Conservation (phyloP, 345 rosid species). For the Salix brachista region DNA sequence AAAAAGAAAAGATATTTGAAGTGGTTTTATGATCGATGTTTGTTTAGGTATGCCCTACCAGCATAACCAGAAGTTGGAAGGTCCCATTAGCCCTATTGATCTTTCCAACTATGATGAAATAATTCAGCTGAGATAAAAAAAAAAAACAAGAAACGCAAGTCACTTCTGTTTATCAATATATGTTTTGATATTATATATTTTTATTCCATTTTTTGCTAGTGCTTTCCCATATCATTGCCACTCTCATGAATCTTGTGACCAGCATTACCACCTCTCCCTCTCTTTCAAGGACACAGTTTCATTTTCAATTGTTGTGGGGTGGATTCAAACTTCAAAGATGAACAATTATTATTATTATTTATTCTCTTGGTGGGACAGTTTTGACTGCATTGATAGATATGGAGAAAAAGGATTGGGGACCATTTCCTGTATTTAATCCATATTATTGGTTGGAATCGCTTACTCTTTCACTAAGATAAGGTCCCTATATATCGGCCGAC, state of each 20-base stretch:
- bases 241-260: conserved; percentile 10
- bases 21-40: not conserved
- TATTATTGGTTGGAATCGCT: conserved; percentile 14
- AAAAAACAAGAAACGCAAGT: not conserved
- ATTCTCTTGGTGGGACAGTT: conserved; percentile 30
- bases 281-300: not conserved
- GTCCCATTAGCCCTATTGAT: not conserved
- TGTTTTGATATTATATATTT: not conserved
- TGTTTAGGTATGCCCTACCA: no score
- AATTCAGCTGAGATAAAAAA: not conserved
- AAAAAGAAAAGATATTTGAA: no score
- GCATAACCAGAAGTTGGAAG: not conserved
- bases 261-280: not conserved
- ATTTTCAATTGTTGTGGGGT: conserved; percentile 11
- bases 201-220: not conserved
- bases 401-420: conserved; percentile 13
- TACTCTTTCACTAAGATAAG: conserved; percentile 20
- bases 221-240: not conserved
- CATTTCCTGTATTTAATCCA: conserved; percentile 16
- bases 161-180: not conserved
- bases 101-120: not conserved
- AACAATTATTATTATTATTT: not conserved
- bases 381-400: conserved; percentile 32
- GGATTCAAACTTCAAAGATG: conserved; percentile 35
- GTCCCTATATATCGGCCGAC: conserved; percentile 3